These are phyloP conservation scores for Calonectria hawksworthii DNA, from an alignment of 2,329 filamentous ascomycete species.

Conservation along the genomic window DNA sequence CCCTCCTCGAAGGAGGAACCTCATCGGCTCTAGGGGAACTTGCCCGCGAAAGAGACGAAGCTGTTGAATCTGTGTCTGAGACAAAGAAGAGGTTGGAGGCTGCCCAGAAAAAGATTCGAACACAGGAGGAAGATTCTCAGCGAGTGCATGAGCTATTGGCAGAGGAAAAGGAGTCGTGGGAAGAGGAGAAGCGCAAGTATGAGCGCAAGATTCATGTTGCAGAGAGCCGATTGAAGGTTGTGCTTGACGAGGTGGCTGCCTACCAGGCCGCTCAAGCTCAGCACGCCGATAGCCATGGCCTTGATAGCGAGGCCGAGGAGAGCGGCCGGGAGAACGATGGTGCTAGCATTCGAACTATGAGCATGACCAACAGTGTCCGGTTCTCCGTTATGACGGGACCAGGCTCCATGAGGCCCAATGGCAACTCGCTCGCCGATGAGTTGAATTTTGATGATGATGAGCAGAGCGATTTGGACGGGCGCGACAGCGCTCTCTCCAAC, in stretches of 20 bases:
- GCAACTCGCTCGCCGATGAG: conserved; percentile 89
- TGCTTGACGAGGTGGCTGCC: conserved; percentile 88
- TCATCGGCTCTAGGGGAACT: conserved; percentile 88
- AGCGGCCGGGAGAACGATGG: conserved; percentile 76
- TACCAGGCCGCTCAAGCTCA: conserved; percentile 70
- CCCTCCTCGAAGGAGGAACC: conserved; percentile 88
- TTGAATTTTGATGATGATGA: conserved; percentile 86
- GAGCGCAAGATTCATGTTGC: conserved; percentile 92
- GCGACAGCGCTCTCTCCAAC: conserved; percentile 71
- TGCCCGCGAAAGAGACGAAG: conserved; percentile 87
- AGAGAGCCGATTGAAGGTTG: conserved; percentile 84
- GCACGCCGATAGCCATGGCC: conserved; percentile 54
- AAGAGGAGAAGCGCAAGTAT: conserved; percentile 83
- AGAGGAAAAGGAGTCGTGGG: conserved; percentile 87
- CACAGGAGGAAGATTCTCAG: conserved; percentile 86
- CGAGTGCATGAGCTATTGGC: conserved; percentile 85
- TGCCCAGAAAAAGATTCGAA: conserved; percentile 81
- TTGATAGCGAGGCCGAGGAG: conserved; percentile 74
- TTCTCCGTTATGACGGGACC: conserved; percentile 78
- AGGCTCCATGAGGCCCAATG: conserved; percentile 70
- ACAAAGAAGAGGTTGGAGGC: conserved; percentile 82
- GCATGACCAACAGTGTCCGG: conserved; percentile 79
- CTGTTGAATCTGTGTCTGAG: conserved; percentile 79
- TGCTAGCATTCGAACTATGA: conserved; percentile 79
- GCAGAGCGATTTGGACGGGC: conserved; percentile 79